Percentiles rank a stretch among this genome's conserved stretches.
Conservation (phyloP, 2,329 filamentous ascomycete genomes). For the Lasiodiplodia hormozganensis region DNA sequence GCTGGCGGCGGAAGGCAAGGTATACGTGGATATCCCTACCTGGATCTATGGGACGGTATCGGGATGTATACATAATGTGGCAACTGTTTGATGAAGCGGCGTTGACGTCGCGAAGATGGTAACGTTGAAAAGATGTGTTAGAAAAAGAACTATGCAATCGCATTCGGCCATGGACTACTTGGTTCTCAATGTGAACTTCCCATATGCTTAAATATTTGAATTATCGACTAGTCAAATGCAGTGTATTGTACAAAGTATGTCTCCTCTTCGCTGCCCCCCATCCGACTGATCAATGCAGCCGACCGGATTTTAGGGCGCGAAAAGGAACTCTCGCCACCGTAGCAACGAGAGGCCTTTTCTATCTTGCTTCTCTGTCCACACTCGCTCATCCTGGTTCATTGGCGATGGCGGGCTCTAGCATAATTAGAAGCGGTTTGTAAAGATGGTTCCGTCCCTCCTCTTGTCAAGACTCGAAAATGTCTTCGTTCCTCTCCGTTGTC, state of each 20-base stretch:
- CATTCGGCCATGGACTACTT: background rate
- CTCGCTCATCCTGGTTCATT: constrained; percentile 58
- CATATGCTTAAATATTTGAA: background rate
- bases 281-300: constrained; percentile 25
- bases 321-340: constrained; percentile 13
- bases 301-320: constrained; percentile 25
- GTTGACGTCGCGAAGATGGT: constrained; percentile 18
- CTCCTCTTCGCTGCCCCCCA: constrained; percentile 23
- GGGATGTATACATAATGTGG: constrained; percentile 20
- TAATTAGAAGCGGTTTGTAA: constrained; percentile 51
- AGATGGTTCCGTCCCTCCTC: background rate
- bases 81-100: background rate
- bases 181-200: background rate
- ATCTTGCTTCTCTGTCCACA: constrained; percentile 66
- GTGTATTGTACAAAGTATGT: background rate
- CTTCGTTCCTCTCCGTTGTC: background rate
- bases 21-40: constrained; percentile 25
- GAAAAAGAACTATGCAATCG: constrained; percentile 1
- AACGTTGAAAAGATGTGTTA: constrained; percentile 6
- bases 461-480: background rate
- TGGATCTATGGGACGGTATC: constrained; percentile 15
- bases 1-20: constrained; percentile 10
- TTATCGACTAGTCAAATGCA: background rate
- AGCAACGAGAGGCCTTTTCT: constrained; percentile 23
- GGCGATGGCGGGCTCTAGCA: constrained; percentile 65